These are phyloP conservation scores for Phytophthora ramorum DNA, from an alignment of 352 stramenopile species.

Conservation along the genomic window DNA sequence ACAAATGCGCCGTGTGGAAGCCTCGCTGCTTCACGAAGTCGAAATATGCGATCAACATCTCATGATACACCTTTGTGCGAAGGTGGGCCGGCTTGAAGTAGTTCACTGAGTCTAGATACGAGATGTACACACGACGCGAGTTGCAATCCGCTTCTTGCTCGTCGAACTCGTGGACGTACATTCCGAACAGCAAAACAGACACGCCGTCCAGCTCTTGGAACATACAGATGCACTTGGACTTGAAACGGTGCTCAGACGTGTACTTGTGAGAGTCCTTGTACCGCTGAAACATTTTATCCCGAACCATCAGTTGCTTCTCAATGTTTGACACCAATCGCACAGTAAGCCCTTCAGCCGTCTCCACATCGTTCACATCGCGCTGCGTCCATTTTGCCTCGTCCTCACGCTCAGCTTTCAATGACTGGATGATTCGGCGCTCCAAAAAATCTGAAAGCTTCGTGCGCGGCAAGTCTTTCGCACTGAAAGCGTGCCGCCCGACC, in stretches of 20 bases:
- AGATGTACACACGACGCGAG: conserved; percentile 96
- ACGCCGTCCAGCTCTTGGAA: conserved; percentile 99
- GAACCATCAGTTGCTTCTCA: conserved; percentile 95
- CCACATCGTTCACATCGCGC: conserved; percentile 87
- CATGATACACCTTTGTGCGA: conserved; percentile 99
- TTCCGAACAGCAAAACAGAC: conserved; percentile 99
- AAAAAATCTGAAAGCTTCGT: conserved; percentile 96
- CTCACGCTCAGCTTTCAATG: conserved; percentile 89
- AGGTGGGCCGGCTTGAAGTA: conserved; percentile 97
- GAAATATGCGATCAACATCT: conserved; percentile 98
- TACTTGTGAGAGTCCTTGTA: conserved; percentile 94
- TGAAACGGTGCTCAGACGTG: conserved; percentile 90
- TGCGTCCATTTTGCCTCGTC: conserved; percentile 88
- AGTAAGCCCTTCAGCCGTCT: conserved; percentile 92
- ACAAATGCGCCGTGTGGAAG: conserved; percentile 99
- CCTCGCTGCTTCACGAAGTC: conserved; percentile 97
- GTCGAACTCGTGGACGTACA: conserved; percentile 99
- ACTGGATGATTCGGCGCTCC: conserved; percentile 91
- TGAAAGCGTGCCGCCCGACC: conserved; percentile 90
- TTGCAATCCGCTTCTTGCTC: conserved; percentile 97
- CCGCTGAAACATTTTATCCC: conserved; percentile 95
- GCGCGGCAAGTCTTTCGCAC: conserved; percentile 94
- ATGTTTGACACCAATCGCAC: conserved; percentile 97
- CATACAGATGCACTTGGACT: conserved; percentile 99
- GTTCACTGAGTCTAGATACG: conserved; percentile 99